phyloP scores from a whole-genome alignment of 148 eudicot species.

The Silene conica region DNA sequence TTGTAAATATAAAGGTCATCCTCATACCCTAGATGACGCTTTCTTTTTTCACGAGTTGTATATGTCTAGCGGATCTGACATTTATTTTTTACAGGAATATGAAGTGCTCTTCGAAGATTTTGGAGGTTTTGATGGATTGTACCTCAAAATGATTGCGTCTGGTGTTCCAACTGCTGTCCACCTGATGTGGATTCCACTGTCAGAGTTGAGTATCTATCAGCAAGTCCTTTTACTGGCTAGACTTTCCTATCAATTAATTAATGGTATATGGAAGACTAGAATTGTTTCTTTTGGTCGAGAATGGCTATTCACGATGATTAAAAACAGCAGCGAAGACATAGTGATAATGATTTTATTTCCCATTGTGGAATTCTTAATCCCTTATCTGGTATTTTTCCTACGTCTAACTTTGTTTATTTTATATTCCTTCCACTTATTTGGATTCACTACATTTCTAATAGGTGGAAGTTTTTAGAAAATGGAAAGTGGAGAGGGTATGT shows the following conservation, averaged over 20 bases:
- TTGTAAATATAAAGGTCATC: constrained; percentile 60
- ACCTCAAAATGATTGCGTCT: constrained; percentile 74
- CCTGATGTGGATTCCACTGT: constrained; percentile 81
- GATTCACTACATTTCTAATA: not conserved
- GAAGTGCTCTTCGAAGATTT: constrained; percentile 68
- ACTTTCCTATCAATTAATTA: constrained; percentile 32
- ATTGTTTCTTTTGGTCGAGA: constrained; percentile 35
- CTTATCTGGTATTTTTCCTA: constrained; percentile 51
- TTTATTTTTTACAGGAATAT: constrained; percentile 51
- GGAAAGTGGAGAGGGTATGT: not conserved
- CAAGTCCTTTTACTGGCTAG: constrained; percentile 47
- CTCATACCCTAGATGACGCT: constrained; percentile 1
- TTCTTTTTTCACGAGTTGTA: constrained; percentile 8
- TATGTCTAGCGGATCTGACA: constrained; percentile 20
- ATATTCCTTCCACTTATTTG: constrained; percentile 1
- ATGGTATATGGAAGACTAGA: constrained; percentile 45
- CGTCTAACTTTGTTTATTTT: constrained; percentile 2
- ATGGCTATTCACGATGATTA: constrained; percentile 37
- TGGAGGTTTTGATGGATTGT: constrained; percentile 89
- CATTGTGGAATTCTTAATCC: constrained; percentile 56
- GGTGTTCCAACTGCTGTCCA: constrained; percentile 76
- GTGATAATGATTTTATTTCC: constrained; percentile 72
- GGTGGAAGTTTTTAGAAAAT: not conserved
- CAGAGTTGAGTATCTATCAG: constrained; percentile 62
- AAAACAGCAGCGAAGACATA: constrained; percentile 51